Conservation (phyloP, 2,329 filamentous ascomycete species). For the Chaetomiaceae sp. region DNA sequence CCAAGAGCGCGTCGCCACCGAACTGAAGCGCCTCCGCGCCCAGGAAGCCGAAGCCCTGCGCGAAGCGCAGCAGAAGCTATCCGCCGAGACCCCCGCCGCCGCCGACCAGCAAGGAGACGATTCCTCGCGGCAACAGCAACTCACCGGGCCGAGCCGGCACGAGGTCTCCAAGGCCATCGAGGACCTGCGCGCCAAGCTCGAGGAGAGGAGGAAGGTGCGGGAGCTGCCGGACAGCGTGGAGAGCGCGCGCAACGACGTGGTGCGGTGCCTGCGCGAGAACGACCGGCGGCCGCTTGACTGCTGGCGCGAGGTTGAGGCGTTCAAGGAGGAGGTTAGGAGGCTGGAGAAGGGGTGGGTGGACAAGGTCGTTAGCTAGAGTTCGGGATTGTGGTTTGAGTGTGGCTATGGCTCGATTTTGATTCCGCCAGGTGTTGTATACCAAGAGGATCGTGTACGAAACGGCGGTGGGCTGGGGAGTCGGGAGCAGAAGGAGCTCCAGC, state of each 20-base stretch:
- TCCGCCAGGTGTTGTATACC: conserved; percentile 7
- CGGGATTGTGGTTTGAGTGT: conserved; percentile 2
- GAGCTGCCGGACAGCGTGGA: conserved; percentile 68
- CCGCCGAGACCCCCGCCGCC: conserved; percentile 35
- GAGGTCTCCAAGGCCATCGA: conserved; percentile 57
- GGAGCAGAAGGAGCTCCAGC: background rate
- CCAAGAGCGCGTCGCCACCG: conserved; percentile 78
- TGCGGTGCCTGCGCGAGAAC: conserved; percentile 76
- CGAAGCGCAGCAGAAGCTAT: conserved; percentile 62
- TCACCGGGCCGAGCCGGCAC: conserved; percentile 36
- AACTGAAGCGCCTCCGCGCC: conserved; percentile 75
- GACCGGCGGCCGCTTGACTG: conserved; percentile 88
- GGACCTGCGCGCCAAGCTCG: conserved; percentile 54
- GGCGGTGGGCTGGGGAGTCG: background rate
- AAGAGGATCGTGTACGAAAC: conserved; percentile 10
- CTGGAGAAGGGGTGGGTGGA: conserved; percentile 87
- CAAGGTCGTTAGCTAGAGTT: conserved; percentile 57
- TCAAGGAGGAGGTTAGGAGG: conserved; percentile 83
- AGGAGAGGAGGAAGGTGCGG: conserved; percentile 60
- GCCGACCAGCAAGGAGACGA: conserved; percentile 30
- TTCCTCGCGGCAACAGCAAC: conserved; percentile 1
- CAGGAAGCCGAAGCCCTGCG: conserved; percentile 66
- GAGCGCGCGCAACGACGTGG: conserved; percentile 68
- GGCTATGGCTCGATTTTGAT: background rate
- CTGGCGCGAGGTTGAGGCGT: conserved; percentile 87